phyloP scores from a whole-genome alignment of 139 green algal species.

The Ettlia oleoabundans region DNA sequence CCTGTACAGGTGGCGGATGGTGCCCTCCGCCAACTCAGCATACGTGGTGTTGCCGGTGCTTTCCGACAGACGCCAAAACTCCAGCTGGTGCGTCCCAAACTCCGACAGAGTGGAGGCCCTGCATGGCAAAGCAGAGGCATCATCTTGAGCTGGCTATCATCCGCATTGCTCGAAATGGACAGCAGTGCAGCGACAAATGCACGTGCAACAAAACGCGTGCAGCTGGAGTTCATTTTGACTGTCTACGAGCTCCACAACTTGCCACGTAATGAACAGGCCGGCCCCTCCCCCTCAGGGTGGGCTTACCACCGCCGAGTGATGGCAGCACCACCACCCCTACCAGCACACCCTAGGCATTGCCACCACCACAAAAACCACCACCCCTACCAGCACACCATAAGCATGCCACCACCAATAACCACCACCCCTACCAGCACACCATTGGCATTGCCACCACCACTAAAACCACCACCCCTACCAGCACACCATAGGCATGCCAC shows the following conservation, averaged over 20 bases:
- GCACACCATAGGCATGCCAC: neutral
- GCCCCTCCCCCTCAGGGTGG: too few species aligned
- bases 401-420: neutral
- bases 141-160: neutral
- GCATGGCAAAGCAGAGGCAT: neutral
- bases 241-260: too few species aligned
- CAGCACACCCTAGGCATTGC: too few species aligned
- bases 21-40: constrained; percentile 34
- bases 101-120: constrained; percentile 51
- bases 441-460: too few species aligned
- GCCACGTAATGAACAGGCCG: too few species aligned
- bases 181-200: too few species aligned
- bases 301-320: too few species aligned
- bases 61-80: constrained; percentile 75
- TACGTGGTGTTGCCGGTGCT: constrained; percentile 67
- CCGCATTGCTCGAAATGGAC: too few species aligned
- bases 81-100: constrained; percentile 69
- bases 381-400: neutral
- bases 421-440: too few species aligned
- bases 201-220: too few species aligned
- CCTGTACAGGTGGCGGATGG: constrained; percentile 39
- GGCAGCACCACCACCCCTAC: too few species aligned
- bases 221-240: too few species aligned
- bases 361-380: neutral
- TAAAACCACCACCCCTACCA: neutral